A percentile compares a stretch with the other conserved stretches of the same genome.
phyloP scores from a whole-genome alignment of 2,329 filamentous ascomycete species.

The Colletotrichum eremochloae region DNA sequence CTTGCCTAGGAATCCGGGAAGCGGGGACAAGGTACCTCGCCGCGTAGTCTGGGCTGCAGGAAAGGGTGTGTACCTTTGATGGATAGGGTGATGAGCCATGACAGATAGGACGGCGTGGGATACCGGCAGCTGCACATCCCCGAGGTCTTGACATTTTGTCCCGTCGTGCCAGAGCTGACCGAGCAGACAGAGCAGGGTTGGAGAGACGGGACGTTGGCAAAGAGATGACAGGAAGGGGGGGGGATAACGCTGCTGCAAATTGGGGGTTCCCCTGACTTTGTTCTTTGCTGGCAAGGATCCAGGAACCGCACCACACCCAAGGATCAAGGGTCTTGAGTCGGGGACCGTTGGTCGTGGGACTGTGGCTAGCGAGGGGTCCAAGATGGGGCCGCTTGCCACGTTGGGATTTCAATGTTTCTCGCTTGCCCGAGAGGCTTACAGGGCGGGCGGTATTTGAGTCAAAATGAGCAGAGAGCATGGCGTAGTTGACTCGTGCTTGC shows the following conservation, averaged over 20 bases:
- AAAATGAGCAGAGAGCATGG: constrained; percentile 17
- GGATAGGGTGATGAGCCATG: constrained; percentile 25
- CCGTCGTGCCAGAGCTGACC: constrained; percentile 10
- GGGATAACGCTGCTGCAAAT: constrained; percentile 2
- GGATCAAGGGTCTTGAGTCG: constrained; percentile 34
- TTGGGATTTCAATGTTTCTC: constrained; percentile 41
- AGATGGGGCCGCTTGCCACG: constrained; percentile 35
- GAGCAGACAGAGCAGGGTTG: neutral
- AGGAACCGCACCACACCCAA: constrained; percentile 13
- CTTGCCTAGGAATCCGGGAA: constrained; percentile 28
- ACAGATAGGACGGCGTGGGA: constrained; percentile 9
- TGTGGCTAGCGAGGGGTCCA: constrained; percentile 32
- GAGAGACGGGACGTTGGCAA: constrained; percentile 17
- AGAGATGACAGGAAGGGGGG: neutral
- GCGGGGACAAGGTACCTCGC: constrained; percentile 30
- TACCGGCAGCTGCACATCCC: neutral
- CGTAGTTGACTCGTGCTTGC: constrained; percentile 22
- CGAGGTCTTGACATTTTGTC: neutral
- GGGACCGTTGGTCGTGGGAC: constrained; percentile 33
- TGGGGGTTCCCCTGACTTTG: constrained; percentile 21
- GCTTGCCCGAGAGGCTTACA: constrained; percentile 26
- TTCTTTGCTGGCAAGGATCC: constrained; percentile 10
- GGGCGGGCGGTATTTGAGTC: constrained; percentile 26
- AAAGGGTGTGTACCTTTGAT: constrained; percentile 29
- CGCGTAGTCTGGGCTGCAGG: constrained; percentile 36